phyloP scores from a whole-genome alignment of 345 rosid species.

The Camelina hispida region DNA sequence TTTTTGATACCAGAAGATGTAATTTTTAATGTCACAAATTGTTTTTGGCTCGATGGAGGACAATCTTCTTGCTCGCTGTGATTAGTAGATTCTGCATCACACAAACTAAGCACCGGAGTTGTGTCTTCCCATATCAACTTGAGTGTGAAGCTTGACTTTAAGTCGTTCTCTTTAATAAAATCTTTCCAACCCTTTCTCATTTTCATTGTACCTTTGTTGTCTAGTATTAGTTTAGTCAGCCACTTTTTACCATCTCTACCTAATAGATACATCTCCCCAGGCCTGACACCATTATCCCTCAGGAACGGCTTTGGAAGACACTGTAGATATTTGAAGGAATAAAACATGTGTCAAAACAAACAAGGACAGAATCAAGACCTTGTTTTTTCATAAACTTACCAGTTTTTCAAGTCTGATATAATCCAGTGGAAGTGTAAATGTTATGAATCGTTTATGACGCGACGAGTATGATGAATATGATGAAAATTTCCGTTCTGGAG shows the following conservation, averaged over 20 bases:
- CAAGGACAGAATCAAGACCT: background rate
- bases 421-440: constrained; percentile 16
- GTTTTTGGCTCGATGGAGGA: background rate
- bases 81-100: background rate
- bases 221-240: background rate
- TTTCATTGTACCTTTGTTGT: background rate
- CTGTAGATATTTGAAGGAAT: constrained; percentile 7
- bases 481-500: too few species aligned
- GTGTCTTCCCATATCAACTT: constrained; percentile 19
- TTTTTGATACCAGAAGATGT: background rate
- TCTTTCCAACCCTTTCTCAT: constrained; percentile 23
- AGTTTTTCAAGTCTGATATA: background rate
- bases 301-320: background rate
- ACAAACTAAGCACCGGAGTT: constrained; percentile 20
- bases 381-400: constrained; percentile 2
- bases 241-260: constrained; percentile 17
- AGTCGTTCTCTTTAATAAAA: background rate
- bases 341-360: background rate
- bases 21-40: background rate
- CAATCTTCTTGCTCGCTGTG: constrained; percentile 13
- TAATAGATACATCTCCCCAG: constrained; percentile 16
- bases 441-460: background rate
- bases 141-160: background rate
- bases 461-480: background rate
- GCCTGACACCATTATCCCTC: constrained; percentile 16